Conservation (phyloP, 208 protist genomes). For the Trypanosoma scelopori region DNA sequence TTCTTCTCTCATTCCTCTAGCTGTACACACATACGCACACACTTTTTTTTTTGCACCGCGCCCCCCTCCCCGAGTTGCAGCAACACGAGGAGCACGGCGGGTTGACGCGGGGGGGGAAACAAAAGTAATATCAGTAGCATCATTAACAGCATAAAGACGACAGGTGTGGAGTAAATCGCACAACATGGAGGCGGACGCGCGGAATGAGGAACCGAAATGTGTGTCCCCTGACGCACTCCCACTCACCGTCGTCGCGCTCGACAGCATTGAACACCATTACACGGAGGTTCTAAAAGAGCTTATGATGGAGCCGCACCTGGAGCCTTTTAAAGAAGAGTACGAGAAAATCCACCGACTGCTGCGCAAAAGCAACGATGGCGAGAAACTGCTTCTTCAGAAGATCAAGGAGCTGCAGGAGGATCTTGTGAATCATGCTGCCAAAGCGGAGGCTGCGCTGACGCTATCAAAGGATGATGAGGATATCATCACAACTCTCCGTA, state of each 20-base stretch:
- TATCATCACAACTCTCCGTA: slow-evolving; percentile 91
- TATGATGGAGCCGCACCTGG: slow-evolving; percentile 92
- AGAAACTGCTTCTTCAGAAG: slow-evolving; percentile 95
- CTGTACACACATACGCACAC: too few relatives aligned
- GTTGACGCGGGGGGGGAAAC: too few relatives aligned
- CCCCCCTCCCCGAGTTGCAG: too few relatives aligned
- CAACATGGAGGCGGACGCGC: not conserved
- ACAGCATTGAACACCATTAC: slow-evolving; percentile 94
- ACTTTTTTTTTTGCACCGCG: too few relatives aligned
- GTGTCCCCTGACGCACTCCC: slow-evolving; percentile 5
- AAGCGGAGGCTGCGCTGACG: slow-evolving; percentile 96
- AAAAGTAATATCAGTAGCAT: too few relatives aligned
- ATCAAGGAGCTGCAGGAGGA: slow-evolving; percentile 94
- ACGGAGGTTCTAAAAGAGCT: slow-evolving; percentile 92
- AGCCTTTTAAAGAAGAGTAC: slow-evolving; percentile 96
- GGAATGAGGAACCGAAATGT: not conserved
- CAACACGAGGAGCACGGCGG: too few relatives aligned
- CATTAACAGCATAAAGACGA: too few relatives aligned
- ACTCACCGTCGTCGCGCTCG: slow-evolving; percentile 72
- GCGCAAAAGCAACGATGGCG: slow-evolving; percentile 96
- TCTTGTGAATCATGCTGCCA: slow-evolving; percentile 93
- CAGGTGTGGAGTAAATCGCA: too few relatives aligned
- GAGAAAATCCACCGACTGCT: slow-evolving; percentile 97
- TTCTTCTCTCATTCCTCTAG: too few relatives aligned
- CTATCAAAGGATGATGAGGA: slow-evolving; percentile 96